Percentiles rank a stretch among this genome's conserved stretches.
Conservation (phyloP, 2,329 filamentous ascomycete genomes). For the Botrytis porri region DNA sequence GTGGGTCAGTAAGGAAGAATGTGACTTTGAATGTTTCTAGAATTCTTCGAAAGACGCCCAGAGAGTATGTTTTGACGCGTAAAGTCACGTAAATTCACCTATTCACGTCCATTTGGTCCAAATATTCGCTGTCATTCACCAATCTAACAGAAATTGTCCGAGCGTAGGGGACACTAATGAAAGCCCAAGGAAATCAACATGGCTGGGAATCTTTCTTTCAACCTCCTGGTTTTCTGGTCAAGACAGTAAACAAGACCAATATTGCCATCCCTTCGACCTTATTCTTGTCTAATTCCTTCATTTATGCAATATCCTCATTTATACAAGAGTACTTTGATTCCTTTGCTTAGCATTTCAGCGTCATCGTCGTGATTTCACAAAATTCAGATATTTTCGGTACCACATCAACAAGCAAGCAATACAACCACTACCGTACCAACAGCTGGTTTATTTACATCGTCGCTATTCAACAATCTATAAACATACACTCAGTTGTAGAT, state of each 20-base stretch:
- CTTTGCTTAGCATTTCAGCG: constrained; percentile 8
- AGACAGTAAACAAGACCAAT: constrained; percentile 17
- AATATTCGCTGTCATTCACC: neutral
- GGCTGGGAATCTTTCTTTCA: constrained; percentile 16
- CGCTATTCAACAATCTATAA: neutral
- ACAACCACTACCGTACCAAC: neutral
- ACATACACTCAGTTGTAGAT: neutral
- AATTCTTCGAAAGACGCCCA: neutral
- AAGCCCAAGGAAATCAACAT: constrained; percentile 16
- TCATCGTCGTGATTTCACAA: neutral
- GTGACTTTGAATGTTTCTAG: constrained; percentile 1
- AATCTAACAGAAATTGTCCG: constrained; percentile 4
- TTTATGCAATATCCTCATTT: constrained; percentile 16
- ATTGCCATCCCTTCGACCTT: constrained; percentile 7
- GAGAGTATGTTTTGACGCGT: constrained; percentile 4
- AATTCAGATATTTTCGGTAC: neutral
- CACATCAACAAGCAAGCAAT: neutral
- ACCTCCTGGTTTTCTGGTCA: constrained; percentile 13
- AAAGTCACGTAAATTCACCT: constrained; percentile 4
- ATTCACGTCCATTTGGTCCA: neutral
- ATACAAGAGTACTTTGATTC: constrained; percentile 14
- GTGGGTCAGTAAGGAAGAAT: neutral
- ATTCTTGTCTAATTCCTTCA: constrained; percentile 11
- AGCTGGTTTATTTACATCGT: neutral
- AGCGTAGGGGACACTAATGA: constrained; percentile 7